Conservation (phyloP, 2,329 filamentous ascomycete species). For the Colletotrichum liaoningense region DNA sequence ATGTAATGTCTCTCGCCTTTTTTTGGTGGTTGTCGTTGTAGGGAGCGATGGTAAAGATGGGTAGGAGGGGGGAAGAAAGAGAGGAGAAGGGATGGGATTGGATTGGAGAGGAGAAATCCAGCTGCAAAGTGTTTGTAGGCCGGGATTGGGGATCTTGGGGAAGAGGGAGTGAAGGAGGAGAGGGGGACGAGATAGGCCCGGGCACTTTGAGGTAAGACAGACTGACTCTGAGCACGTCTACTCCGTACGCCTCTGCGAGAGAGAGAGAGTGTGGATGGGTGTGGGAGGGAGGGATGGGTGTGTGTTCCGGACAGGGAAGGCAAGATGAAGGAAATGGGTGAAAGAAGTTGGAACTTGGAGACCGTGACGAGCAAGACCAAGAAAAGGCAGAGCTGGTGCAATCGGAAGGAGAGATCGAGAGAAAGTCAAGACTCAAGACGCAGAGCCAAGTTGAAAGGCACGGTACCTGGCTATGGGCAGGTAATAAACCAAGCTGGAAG, state of each 20-base stretch:
- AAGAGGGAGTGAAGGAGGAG: slow-evolving; percentile 4
- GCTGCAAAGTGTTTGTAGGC: slow-evolving; percentile 20
- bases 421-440: slow-evolving; percentile 21
- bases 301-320: not conserved
- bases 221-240: slow-evolving; percentile 2
- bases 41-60: not conserved
- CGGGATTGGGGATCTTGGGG: slow-evolving; percentile 29
- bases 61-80: not conserved
- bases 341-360: not conserved
- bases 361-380: slow-evolving; percentile 1
- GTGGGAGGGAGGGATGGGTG: not conserved
- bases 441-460: not conserved
- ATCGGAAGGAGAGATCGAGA: not conserved
- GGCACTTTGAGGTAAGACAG: slow-evolving; percentile 26
- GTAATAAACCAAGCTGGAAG: slow-evolving; percentile 17
- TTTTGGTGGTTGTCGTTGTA: not conserved
- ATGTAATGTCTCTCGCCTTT: slow-evolving; percentile 18
- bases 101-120: slow-evolving; percentile 18
- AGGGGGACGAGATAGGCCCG: slow-evolving; percentile 22
- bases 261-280: not conserved
- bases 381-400: not conserved
- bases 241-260: not conserved
- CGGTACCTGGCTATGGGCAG: not conserved
- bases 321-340: not conserved
- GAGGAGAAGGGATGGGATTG: slow-evolving; percentile 23